Base-by-base conservation (phyloP, 768 basidiomycete species). In the Kwoniella pini region DNA sequence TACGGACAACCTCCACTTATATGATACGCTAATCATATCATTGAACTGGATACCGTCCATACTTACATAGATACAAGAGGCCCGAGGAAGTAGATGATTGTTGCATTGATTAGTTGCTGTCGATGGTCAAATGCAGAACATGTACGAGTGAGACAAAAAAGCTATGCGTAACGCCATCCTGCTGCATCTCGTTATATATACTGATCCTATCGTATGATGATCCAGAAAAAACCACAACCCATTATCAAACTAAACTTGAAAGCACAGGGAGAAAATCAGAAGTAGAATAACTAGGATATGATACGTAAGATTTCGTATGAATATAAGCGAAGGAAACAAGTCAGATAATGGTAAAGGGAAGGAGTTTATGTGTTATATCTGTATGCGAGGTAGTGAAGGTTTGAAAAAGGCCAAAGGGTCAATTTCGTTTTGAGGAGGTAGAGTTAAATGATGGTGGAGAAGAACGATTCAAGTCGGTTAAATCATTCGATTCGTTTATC, bases 401-500 rank as follows among this genome's bases (percentile, higher is more conserved):
- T 50, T 27, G 58, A 48, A 24, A 38, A 19, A 24, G 57, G n/a
- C 40, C 11, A 19, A 42, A 19, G 6, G n/a, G 11, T 42, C 40
- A 13, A 42, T 42, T 19, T 42, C 19, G 11, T 38, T 48, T 22
- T 44, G 12, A 57, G 43, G 45, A 33, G 46, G 38, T 39, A 36
- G 15, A 36, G 33, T 7, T 36, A 7, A 15, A 36, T 36, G 33
- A 36, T 36, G 33, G 33, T 36, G 33, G 33, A 57, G 33, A 44
- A n/a, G 21, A 39, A 57, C 24, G 27, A 48, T 38, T 64, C 40
- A 64, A 55, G 39, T 36, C 48, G 60, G 43, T 58, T 52, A 26
- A 52, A 55, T 60, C 33, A 36, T 36, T 36, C 28, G 44, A 57
- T 30, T 54, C 69, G 68, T 62, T 73, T 76, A 76, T 65, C 71